phyloP scores from a whole-genome alignment of 2,329 filamentous ascomycete species.

The Paracoccidioides lutzii region DNA sequence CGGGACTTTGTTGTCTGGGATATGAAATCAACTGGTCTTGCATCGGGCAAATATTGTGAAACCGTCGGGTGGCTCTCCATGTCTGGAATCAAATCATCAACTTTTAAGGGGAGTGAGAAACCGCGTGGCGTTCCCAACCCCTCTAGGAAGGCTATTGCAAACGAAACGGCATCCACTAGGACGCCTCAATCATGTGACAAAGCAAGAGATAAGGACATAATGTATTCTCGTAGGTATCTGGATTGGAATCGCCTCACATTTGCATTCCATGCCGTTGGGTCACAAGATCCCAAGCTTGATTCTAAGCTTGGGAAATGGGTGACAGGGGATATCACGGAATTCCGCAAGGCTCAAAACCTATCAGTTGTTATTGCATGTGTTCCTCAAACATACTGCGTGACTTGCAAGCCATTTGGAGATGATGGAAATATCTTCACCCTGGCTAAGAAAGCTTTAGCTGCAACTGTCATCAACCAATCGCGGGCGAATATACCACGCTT shows the following conservation, averaged over 20 bases:
- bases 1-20: slow-evolving; percentile 55
- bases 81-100: slow-evolving; percentile 41
- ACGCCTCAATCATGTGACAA: background rate
- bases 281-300: slow-evolving; percentile 37
- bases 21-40: slow-evolving; percentile 46
- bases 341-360: slow-evolving; percentile 43
- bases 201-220: slow-evolving; percentile 8
- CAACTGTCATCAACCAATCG: slow-evolving; percentile 38
- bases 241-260: slow-evolving; percentile 59
- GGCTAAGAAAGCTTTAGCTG: slow-evolving; percentile 39
- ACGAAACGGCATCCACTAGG: background rate
- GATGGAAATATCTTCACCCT: slow-evolving; percentile 44
- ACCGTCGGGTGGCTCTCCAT: slow-evolving; percentile 56
- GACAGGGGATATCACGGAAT: slow-evolving; percentile 38
- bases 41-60: slow-evolving; percentile 55
- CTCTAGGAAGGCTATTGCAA: slow-evolving; percentile 23
- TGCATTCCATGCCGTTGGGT: slow-evolving; percentile 46
- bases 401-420: slow-evolving; percentile 41
- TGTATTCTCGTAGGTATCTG: slow-evolving; percentile 49
- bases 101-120: slow-evolving; percentile 32
- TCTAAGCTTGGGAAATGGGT: slow-evolving; percentile 35
- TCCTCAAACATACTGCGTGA: slow-evolving; percentile 43
- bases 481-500: slow-evolving; percentile 41
- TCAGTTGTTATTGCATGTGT: slow-evolving; percentile 47
- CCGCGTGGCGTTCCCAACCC: slow-evolving; percentile 34